phyloP scores from a whole-genome alignment of 2,329 filamentous ascomycete species.

The Amesomyces nigricolor region DNA sequence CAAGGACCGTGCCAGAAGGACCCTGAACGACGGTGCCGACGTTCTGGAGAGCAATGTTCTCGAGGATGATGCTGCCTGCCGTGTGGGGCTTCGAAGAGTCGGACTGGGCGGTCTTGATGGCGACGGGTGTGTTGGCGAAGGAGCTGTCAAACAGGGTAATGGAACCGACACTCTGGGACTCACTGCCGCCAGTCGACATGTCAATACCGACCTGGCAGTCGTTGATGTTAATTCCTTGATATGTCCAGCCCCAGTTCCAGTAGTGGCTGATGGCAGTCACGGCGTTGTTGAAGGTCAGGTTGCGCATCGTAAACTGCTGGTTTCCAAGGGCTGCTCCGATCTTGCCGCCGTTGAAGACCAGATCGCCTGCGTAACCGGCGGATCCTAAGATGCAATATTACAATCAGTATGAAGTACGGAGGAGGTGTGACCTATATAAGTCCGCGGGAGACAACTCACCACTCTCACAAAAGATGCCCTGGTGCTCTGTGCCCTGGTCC shows the following conservation, averaged over 20 bases:
- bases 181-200: conserved; percentile 48
- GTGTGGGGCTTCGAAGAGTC: conserved; percentile 29
- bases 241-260: conserved; percentile 74
- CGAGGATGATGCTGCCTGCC: conserved; percentile 40
- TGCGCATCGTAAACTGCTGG: conserved; percentile 66
- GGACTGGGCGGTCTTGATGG: conserved; percentile 45
- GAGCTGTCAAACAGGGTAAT: conserved; percentile 69
- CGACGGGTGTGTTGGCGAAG: conserved; percentile 61
- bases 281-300: conserved; percentile 59
- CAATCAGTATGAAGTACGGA: too few species aligned
- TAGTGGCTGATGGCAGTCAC: conserved; percentile 64
- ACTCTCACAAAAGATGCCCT: conserved; percentile 55
- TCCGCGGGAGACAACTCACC: too few species aligned
- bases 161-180: conserved; percentile 60
- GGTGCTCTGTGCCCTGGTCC: conserved; percentile 42
- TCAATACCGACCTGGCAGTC: conserved; percentile 62
- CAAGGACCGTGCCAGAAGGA: conserved; percentile 45
- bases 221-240: conserved; percentile 59
- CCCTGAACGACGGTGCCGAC: conserved; percentile 40
- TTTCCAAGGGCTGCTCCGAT: conserved; percentile 51
- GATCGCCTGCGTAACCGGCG: conserved; percentile 62
- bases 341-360: conserved; percentile 63
- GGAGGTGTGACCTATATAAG: too few species aligned
- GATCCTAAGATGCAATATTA: conserved; percentile 35
- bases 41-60: conserved; percentile 43